A percentile compares a stretch with the other conserved stretches of the same genome.
phyloP scores from a whole-genome alignment of 2,329 filamentous ascomycete species.

The Scedosporium boydii region DNA sequence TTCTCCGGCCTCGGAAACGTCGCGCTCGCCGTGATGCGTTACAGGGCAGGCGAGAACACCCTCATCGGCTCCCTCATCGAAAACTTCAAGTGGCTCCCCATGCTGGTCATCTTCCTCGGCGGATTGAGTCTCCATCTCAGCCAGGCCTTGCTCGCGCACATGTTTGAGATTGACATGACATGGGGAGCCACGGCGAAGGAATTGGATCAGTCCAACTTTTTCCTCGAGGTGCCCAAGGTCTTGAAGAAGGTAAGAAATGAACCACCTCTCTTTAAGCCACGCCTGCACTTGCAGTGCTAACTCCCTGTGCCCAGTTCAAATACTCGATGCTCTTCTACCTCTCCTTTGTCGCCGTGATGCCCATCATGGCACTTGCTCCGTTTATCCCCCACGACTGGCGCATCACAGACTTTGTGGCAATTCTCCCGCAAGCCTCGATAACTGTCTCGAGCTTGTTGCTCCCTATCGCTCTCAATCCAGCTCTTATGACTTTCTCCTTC shows the following conservation, averaged over 20 bases:
- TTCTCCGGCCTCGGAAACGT: conserved; percentile 69
- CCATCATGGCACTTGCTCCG: conserved; percentile 51
- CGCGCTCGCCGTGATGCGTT: conserved; percentile 62
- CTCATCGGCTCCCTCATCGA: conserved; percentile 48
- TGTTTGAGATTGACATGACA: conserved; percentile 78
- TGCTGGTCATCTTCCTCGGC: conserved; percentile 73
- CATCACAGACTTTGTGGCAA: conserved; percentile 64
- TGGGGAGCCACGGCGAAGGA: conserved; percentile 84
- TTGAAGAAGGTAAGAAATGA: conserved; percentile 50
- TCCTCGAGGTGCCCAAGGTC: conserved; percentile 73
- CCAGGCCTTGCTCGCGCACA: conserved; percentile 69
- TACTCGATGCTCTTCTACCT: conserved; percentile 57
- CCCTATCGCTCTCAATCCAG: conserved; percentile 67
- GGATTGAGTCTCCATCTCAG: conserved; percentile 73
- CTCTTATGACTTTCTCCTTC: conserved; percentile 67
- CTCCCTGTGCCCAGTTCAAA: conserved; percentile 46
- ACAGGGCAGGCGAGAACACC: conserved; percentile 55
- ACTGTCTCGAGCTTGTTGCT: conserved; percentile 59
- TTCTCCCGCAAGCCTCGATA: conserved; percentile 67
- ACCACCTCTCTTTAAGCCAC: conserved; percentile 27
- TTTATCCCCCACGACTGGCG: conserved; percentile 59
- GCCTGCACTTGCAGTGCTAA: conserved; percentile 17
- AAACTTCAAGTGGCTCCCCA: conserved; percentile 65
- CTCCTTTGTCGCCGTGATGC: conserved; percentile 49
- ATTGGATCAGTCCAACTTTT: conserved; percentile 72